phyloP scores from a whole-genome alignment of 441 rosid genomes.

The Rhodomyrtus psidioides region DNA sequence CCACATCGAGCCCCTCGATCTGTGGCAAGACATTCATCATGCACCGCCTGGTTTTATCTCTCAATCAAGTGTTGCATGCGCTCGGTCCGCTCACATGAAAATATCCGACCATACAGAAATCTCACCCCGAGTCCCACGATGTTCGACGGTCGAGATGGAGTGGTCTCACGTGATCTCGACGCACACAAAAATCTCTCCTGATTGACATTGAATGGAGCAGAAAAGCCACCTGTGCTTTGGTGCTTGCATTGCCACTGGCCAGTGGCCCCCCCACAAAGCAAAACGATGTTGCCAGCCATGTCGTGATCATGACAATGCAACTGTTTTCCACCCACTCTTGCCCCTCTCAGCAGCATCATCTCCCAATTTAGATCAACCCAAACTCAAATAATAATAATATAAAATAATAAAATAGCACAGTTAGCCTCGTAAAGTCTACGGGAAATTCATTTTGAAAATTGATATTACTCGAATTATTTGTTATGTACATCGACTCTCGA shows the following conservation, averaged over 20 bases:
- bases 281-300: conserved; percentile 6
- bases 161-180: neutral
- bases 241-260: neutral
- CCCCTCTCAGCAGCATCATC: neutral
- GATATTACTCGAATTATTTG: fast-evolving
- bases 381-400: too few relatives aligned
- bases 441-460: neutral
- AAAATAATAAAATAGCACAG: too few relatives aligned
- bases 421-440: neutral
- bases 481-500: neutral
- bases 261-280: neutral
- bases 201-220: neutral
- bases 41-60: neutral
- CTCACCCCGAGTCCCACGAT: too few relatives aligned
- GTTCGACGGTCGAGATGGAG: neutral
- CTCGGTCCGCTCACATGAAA: too few relatives aligned
- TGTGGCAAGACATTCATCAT: neutral
- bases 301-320: neutral
- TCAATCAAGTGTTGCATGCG: neutral
- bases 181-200: neutral
- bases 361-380: neutral
- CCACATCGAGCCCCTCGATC: too few relatives aligned
- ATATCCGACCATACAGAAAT: too few relatives aligned
- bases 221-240: neutral
- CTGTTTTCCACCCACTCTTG: neutral